These are phyloP conservation scores for Chrysoporthe cubensis DNA, from an alignment of 2,329 filamentous ascomycete genomes.

Conservation along the genomic window DNA sequence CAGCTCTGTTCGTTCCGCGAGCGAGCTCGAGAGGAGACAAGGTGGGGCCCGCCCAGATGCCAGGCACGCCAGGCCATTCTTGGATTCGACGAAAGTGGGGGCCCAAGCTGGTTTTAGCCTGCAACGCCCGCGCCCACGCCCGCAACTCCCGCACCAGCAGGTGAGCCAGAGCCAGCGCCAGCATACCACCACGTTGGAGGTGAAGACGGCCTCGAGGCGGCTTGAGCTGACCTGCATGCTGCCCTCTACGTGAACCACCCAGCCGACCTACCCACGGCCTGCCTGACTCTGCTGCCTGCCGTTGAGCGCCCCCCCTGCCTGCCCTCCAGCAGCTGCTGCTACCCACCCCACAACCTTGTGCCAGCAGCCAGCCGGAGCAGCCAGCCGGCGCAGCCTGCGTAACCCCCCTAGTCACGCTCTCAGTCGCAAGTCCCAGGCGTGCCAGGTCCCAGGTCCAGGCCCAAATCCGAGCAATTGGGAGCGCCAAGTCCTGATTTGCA, in stretches of 20 bases:
- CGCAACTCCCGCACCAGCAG: not conserved
- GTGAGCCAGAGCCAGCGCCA: not conserved
- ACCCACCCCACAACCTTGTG: not conserved
- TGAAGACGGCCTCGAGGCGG: not conserved
- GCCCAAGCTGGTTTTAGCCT: not conserved
- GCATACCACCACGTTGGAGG: not conserved
- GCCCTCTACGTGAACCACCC: too few species aligned
- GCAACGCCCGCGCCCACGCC: not conserved
- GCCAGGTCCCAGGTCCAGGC: not conserved
- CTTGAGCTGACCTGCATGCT: not conserved
- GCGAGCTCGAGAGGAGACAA: not conserved
- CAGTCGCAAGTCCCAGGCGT: not conserved
- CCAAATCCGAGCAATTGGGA: slow-evolving; percentile 8
- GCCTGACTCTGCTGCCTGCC: not conserved
- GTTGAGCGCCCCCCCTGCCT: slow-evolving; percentile 1
- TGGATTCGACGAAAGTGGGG: not conserved
- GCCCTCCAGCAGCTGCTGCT: not conserved
- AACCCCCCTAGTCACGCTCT: not conserved
- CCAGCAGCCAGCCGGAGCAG: not conserved
- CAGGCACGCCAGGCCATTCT: slow-evolving; percentile 5
- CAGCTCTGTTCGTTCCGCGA: not conserved
- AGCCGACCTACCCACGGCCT: not conserved
- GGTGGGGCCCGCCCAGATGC: not conserved
- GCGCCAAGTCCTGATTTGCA: slow-evolving; percentile 8
- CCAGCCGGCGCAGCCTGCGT: not conserved